Base-by-base conservation (phyloP, 345 rosid genomes). In the Abelmoschus esculentus region DNA sequence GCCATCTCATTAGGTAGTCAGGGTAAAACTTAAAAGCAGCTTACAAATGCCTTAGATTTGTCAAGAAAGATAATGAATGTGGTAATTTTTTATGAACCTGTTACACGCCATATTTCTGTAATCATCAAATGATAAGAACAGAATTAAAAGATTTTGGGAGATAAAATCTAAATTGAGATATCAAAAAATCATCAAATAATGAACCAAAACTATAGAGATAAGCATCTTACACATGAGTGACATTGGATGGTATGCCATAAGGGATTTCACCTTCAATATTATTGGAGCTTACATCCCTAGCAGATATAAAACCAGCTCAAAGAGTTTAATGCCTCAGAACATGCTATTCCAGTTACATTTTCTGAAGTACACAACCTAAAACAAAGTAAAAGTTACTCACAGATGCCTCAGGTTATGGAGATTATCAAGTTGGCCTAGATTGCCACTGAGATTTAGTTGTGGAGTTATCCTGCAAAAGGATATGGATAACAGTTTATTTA, bases 211-310 rank as follows among this genome's bases (percentile, higher is more conserved):
- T 28, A 13, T 14, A 63, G 13, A 69, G 61, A 44, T 63, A 38
- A 69, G 19, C 69, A 62, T 73, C 96, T 81, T 80, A 93, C 99
- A 95, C 66, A 61, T 85, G 88, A 65, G 96, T 86, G 71, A 76
- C 87, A 76, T 89, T 90, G 46, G 93, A 88, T 17, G 99, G 99
- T 70, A 93, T 77, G 59, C 75, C 79, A 54, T 72, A 68, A 7
- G 99, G 97, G 72, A 93, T 88, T 78, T 86, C 91, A 75, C 96
- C 99, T 56, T 19, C 53, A 53, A 93, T 74, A 71, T 67, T 53
- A 63, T 93, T 93, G 76, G 78, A 83, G 86, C 96, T 89, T 59
- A 89, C 66, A 84, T 95, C 99, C 81, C 99, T 91, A 62, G 62
- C 1, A 75, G 58, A 71, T 42, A 70, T 38, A 75, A 59, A 78